Conservation (phyloP, 2,329 filamentous ascomycete species). For the Cladorrhinum sp. region DNA sequence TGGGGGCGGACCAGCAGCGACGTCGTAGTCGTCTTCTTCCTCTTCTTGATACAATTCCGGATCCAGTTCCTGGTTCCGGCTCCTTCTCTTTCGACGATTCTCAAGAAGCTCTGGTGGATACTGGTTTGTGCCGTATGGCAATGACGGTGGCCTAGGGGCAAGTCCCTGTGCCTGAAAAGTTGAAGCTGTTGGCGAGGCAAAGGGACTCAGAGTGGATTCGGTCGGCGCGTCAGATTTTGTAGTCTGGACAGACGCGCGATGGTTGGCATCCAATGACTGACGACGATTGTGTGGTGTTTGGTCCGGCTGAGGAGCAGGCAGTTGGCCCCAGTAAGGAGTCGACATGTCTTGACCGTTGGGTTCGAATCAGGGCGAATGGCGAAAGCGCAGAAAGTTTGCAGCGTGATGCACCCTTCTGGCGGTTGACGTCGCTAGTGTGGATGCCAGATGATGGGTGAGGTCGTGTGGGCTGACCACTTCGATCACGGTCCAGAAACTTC, state of each 20-base stretch:
- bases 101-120: constrained; percentile 44
- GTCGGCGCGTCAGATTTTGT: constrained; percentile 52
- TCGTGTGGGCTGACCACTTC: constrained; percentile 23
- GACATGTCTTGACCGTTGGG: constrained; percentile 39
- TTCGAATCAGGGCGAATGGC: constrained; percentile 11
- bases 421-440: not conserved
- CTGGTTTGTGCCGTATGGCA: constrained; percentile 45
- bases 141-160: constrained; percentile 58
- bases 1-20: constrained; percentile 34
- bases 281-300: constrained; percentile 32
- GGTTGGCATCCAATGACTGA: constrained; percentile 34
- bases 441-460: constrained; percentile 19
- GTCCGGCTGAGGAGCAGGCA: constrained; percentile 46
- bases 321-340: constrained; percentile 57
- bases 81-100: constrained; percentile 42
- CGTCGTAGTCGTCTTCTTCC: constrained; percentile 33
- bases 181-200: constrained; percentile 52
- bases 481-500: constrained; percentile 7
- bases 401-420: constrained; percentile 12
- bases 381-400: not conserved
- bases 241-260: constrained; percentile 55
- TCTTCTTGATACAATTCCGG: not conserved
- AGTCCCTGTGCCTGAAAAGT: constrained; percentile 51
- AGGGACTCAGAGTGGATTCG: constrained; percentile 57
- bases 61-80: constrained; percentile 41